A percentile compares a stretch with the other conserved stretches of the same genome.
phyloP scores from a whole-genome alignment of 768 basidiomycete genomes.

The Infundibulicybe gibba region DNA sequence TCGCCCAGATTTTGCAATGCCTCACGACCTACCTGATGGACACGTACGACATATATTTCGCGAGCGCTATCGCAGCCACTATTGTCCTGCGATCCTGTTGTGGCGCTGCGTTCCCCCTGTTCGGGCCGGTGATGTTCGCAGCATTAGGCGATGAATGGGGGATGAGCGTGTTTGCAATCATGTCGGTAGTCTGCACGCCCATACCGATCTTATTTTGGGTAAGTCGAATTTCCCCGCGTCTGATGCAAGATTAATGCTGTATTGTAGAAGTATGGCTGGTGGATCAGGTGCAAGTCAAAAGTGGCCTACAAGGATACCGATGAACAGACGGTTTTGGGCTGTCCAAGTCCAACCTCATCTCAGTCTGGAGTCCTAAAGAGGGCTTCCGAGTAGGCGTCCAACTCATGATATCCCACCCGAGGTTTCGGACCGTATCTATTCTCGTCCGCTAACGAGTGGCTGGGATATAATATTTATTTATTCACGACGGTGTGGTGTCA shows the following conservation, averaged over 20 bases:
- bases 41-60: conserved; percentile 60
- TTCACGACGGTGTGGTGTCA: no score
- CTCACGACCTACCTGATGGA: conserved; percentile 74
- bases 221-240: conserved; percentile 15
- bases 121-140: conserved; percentile 49
- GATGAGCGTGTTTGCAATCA: conserved; percentile 49
- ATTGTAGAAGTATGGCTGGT: conserved; percentile 46
- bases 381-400: no score
- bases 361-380: no score
- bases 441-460: no score
- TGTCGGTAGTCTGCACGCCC: conserved; percentile 48
- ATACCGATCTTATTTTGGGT: conserved; percentile 57
- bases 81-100: conserved; percentile 62
- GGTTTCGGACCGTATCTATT: no score
- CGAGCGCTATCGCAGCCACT: conserved; percentile 66
- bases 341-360: conserved; percentile 1
- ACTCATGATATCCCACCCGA: no score
- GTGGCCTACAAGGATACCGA: conserved; percentile 38
- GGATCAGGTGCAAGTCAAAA: conserved; percentile 41
- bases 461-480: no score
- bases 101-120: conserved; percentile 61
- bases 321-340: background rate
- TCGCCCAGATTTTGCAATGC: conserved; percentile 62
- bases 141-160: conserved; percentile 53
- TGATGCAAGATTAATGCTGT: background rate